Conservation (phyloP, 129 eudicot genomes). For the Escallonia herrerae region DNA sequence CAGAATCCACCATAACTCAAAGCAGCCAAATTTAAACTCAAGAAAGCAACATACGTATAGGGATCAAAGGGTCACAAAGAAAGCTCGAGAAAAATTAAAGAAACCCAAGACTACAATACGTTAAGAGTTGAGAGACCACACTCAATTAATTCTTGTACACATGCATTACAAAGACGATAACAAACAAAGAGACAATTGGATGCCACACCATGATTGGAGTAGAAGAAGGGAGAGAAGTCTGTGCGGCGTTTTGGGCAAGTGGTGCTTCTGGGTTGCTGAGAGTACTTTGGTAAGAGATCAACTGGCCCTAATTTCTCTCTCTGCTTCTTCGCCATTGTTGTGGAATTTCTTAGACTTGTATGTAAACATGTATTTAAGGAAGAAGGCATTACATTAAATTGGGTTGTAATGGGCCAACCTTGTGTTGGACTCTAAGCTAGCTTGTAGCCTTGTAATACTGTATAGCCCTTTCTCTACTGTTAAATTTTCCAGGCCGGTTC, state of each 20-base stretch:
- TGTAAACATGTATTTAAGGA: too few species aligned
- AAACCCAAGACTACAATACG: too few species aligned
- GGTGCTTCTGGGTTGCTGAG: conserved; percentile 7
- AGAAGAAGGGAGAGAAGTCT: conserved; percentile 1
- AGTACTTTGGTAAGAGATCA: conserved; percentile 8
- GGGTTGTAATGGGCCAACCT: not conserved
- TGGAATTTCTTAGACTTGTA: not conserved
- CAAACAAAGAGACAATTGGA: not conserved
- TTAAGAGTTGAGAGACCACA: too few species aligned
- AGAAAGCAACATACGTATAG: not conserved
- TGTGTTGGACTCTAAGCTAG: too few species aligned
- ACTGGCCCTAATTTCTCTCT: not conserved
- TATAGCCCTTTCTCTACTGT: too few species aligned
- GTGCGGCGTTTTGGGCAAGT: conserved; percentile 10
- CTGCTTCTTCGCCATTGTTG: not conserved
- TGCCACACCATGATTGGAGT: not conserved
- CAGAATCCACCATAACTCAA: too few species aligned
- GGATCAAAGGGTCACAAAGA: not conserved
- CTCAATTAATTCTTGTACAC: not conserved
- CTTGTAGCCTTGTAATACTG: too few species aligned
- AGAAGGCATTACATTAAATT: too few species aligned
- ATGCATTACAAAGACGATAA: not conserved
- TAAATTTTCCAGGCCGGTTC: too few species aligned
- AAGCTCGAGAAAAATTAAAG: too few species aligned
- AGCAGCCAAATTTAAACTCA: not conserved